phyloP scores from a whole-genome alignment of 139 green algal genomes.

The Prasinococcaceae sp. region DNA sequence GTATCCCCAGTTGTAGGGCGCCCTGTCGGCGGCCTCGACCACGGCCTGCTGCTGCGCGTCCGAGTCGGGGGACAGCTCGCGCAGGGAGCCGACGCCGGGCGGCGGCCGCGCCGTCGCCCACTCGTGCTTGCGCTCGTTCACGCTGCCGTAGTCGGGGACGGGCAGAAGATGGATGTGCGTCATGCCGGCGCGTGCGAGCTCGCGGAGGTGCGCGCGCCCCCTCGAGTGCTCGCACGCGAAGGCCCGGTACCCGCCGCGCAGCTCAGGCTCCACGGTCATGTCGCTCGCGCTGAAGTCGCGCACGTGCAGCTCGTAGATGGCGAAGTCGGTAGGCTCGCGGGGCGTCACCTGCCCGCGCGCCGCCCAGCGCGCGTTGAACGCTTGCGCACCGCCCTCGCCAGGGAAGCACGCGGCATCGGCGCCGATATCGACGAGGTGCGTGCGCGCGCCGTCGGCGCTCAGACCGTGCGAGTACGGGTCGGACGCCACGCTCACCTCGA shows the following conservation, averaged over 20 bases:
- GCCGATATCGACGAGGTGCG: slow-evolving; percentile 26
- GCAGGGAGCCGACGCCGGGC: not conserved
- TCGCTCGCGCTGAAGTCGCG: slow-evolving; percentile 74
- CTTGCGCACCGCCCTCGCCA: too few relatives aligned
- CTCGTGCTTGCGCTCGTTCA: slow-evolving; percentile 47
- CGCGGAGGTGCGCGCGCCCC: slow-evolving; percentile 29
- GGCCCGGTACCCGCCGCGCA: slow-evolving; percentile 63
- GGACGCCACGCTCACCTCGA: slow-evolving; percentile 31
- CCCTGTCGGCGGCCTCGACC: slow-evolving; percentile 36
- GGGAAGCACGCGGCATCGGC: slow-evolving; percentile 9
- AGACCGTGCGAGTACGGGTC: slow-evolving; percentile 66
- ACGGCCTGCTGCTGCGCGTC: slow-evolving; percentile 52
- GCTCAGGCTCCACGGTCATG: slow-evolving; percentile 29
- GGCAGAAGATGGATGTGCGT: slow-evolving; percentile 81
- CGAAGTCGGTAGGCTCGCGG: slow-evolving; percentile 47
- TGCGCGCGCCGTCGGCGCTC: slow-evolving; percentile 35
- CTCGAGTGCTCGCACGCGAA: slow-evolving; percentile 34
- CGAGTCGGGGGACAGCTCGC: slow-evolving; percentile 23
- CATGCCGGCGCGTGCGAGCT: slow-evolving; percentile 40
- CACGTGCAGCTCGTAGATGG: slow-evolving; percentile 82
- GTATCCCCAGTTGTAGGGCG: slow-evolving; percentile 82
- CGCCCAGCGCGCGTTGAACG: slow-evolving; percentile 16
- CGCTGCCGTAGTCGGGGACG: slow-evolving; percentile 65
- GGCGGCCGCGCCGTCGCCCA: slow-evolving; percentile 9
- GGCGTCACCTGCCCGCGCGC: slow-evolving; percentile 10